Percentiles rank a stretch among this genome's conserved stretches.
These are phyloP conservation scores for Sophora flavescens DNA, from an alignment of 306 rosid genomes.

Conservation along the genomic window DNA sequence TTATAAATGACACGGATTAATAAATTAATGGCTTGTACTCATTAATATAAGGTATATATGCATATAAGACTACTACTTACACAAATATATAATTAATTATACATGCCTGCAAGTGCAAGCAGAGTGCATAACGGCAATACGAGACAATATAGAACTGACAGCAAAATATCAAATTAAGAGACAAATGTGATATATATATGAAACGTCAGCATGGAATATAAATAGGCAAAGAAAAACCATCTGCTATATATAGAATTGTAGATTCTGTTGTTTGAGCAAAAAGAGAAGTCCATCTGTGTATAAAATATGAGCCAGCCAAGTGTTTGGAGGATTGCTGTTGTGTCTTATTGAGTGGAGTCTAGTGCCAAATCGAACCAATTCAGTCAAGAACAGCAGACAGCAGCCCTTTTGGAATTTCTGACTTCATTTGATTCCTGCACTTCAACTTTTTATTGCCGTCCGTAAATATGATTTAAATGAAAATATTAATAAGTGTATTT, in stretches of 20 bases:
- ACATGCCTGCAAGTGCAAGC: conserved; percentile 40
- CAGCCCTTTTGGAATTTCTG: not conserved
- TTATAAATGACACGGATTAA: too few relatives aligned
- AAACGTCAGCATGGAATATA: conserved; percentile 24
- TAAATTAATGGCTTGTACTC: too few relatives aligned
- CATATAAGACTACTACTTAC: too few relatives aligned
- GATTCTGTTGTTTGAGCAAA: conserved; percentile 15
- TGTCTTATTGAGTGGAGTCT: conserved; percentile 47
- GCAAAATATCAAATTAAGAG: conserved; percentile 43
- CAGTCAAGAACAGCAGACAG: conserved; percentile 1
- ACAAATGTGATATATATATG: conserved; percentile 43
- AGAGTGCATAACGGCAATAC: not conserved
- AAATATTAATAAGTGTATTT: too few relatives aligned
- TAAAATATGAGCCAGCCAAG: conserved; percentile 36
- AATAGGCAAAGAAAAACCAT: conserved; percentile 28
- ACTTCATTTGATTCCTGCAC: conserved; percentile 23
- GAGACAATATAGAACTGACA: conserved; percentile 38
- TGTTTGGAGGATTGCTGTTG: conserved; percentile 47
- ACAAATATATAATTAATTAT: too few relatives aligned
- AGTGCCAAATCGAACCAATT: conserved; percentile 40
- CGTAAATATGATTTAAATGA: not conserved
- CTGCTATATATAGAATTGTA: not conserved
- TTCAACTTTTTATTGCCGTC: conserved; percentile 3
- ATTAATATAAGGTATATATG: too few relatives aligned
- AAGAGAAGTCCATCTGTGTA: not conserved